Evolutionary conservation across 2,329 filamentous ascomycete genomes (phyloP).

Genomic region (Nemania diffusa): DNA sequence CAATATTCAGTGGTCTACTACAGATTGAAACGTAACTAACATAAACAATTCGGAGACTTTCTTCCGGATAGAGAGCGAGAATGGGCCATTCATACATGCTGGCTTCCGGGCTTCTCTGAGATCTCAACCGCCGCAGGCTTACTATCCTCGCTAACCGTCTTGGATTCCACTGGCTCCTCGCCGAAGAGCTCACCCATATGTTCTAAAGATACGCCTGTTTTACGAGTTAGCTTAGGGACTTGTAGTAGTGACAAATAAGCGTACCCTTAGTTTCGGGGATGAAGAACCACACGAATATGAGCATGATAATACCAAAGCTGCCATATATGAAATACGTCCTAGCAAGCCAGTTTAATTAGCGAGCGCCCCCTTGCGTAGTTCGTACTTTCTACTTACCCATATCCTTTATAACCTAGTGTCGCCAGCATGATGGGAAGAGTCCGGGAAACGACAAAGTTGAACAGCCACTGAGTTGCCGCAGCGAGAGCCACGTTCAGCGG

Average conservation of each 20-base stretch:
- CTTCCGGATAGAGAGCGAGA: neutral
- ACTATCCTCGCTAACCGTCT: conserved; percentile 35
- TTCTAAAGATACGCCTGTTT: conserved; percentile 67
- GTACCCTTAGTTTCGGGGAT: conserved; percentile 55
- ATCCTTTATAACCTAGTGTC: conserved; percentile 52
- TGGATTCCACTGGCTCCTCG: conserved; percentile 34
- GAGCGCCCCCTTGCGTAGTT: neutral
- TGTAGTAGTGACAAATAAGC: conserved; percentile 7
- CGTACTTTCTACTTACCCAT: conserved; percentile 49
- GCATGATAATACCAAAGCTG: conserved; percentile 70
- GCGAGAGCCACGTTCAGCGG: conserved; percentile 67
- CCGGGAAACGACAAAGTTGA: conserved; percentile 72
- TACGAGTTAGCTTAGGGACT: conserved; percentile 47
- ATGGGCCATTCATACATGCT: conserved; percentile 29
- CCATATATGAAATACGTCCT: conserved; percentile 71
- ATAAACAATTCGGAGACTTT: conserved; percentile 1
- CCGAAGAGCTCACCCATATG: conserved; percentile 70
- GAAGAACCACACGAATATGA: conserved; percentile 69
- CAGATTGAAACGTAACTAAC: conserved; percentile 4
- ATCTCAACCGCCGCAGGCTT: conserved; percentile 40
- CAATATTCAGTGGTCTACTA: conserved; percentile 6
- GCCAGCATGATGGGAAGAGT: conserved; percentile 73
- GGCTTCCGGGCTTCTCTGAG: conserved; percentile 30
- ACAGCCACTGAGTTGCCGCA: conserved; percentile 71
- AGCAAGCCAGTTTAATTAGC: conserved; percentile 24